Evolutionary conservation across 306 rosid genomes (phyloP), one percentile per base, ranked within the genome.

Genomic region (Rubus idaeus): DNA sequence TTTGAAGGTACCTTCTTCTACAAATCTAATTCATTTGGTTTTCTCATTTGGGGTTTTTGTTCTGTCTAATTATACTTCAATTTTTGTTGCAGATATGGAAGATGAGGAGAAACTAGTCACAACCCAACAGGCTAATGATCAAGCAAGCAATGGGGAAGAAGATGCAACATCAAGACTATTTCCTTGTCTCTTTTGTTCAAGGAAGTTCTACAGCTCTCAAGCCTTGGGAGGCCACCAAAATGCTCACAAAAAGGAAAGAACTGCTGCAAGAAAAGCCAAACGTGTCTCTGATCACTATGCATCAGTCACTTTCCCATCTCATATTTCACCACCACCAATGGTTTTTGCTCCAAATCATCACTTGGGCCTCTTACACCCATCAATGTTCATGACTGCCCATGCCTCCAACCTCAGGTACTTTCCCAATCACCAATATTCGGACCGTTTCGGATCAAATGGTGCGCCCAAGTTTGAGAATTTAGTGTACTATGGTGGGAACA

Each of bases 161-260:
- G 81, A 62, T 65, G 77, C 82, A 56, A 37, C 78, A 8, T 79
- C 89, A n/a, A 84, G 90, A 75, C 78, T 89, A 10, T 93, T 93
- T 77, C 91, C 91, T 2, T 93, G 98, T 73, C 66, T 74, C 37
- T 89, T 93, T 78, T 91, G 98, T 70, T 80, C 97, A 79, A 93
- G 95, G 86, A 88, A 85, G 69, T 93, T 91, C 40, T 84, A 83
- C 81, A 93, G 91, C 71, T 93, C 96, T 66, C 98, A 93, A 78
- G 96, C 98, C 23, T 80, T 91, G 68, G 98, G 96, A 45, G 98
- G 96, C 23, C 98, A 93, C 83, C 98, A 93, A 88, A 93, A 93
- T 73, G 96, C 95, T 65, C 98, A 93, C 88, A 93, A 89, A 78
- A 93, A 85, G 49, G 98, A 91, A 75, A 85, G 98, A 75, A 91